Conservation (phyloP, 192 early-diverging fungal genomes). For the Entomortierella parvispora region DNA sequence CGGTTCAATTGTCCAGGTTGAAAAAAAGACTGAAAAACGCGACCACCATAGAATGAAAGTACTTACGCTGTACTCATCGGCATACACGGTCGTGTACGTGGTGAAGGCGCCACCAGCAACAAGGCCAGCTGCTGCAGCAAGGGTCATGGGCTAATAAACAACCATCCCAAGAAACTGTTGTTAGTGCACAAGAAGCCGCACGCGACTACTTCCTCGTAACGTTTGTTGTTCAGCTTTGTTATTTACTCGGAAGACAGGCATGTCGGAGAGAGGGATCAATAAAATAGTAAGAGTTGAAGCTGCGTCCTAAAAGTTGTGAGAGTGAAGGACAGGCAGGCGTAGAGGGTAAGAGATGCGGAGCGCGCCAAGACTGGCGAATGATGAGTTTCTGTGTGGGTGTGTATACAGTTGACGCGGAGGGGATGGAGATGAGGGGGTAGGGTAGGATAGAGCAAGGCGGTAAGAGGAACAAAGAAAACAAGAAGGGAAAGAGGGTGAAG, state of each 20-base stretch:
- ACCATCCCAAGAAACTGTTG: not conserved
- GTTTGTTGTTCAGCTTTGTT: too few species aligned
- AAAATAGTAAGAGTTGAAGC: too few species aligned
- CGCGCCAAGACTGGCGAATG: too few species aligned
- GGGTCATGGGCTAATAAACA: conserved; percentile 33
- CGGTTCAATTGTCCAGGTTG: not conserved
- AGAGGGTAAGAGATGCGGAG: too few species aligned
- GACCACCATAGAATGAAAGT: not conserved
- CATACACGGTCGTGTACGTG: conserved; percentile 37
- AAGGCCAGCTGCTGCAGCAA: conserved; percentile 28
- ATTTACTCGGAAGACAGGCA: conserved; percentile 1
- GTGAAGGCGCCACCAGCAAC: conserved; percentile 28
- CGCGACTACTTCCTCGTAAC: too few species aligned
- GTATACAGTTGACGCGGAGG: not conserved
- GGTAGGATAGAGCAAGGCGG: not conserved
- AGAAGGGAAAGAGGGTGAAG: too few species aligned
- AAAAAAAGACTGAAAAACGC: not conserved
- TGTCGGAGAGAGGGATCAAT: too few species aligned
- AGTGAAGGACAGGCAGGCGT: too few species aligned
- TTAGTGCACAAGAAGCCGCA: not conserved
- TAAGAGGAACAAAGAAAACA: not conserved
- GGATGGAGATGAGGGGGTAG: not conserved
- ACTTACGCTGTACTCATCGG: conserved; percentile 34
- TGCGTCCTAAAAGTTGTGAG: too few species aligned
- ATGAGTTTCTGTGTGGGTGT: too few species aligned